phyloP scores from a whole-genome alignment of 2,329 filamentous ascomycete species.

The Fusarium compactum region DNA sequence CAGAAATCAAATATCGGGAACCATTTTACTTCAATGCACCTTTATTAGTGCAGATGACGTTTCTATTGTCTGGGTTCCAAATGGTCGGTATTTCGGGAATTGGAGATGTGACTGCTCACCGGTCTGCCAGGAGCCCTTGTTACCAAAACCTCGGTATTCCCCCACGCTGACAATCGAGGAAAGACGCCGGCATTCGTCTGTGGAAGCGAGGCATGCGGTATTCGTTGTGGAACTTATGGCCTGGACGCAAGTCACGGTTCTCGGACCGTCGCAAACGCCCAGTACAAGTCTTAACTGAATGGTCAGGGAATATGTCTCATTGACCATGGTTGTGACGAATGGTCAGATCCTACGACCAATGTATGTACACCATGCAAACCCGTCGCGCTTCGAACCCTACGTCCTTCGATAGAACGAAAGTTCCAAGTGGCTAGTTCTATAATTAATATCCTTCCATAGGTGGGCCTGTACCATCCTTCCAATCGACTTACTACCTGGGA shows the following conservation, averaged over 20 bases:
- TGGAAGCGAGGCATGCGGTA: slow-evolving; percentile 9
- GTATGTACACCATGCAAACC: neutral
- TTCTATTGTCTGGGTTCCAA: slow-evolving; percentile 24
- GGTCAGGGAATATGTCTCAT: slow-evolving; percentile 1
- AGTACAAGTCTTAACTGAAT: slow-evolving; percentile 1
- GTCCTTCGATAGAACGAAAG: neutral
- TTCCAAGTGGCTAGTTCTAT: neutral
- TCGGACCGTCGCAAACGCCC: neutral
- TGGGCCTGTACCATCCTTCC: slow-evolving; percentile 1
- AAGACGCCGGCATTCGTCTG: slow-evolving; percentile 21
- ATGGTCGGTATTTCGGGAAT: slow-evolving; percentile 31
- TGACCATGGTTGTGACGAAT: neutral
- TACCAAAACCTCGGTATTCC: slow-evolving; percentile 36
- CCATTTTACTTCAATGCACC: slow-evolving; percentile 7
- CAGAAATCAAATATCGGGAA: slow-evolving; percentile 30
- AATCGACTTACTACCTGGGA: neutral
- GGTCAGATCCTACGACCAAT: slow-evolving; percentile 3
- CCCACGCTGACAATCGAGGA: slow-evolving; percentile 31
- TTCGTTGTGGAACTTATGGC: neutral
- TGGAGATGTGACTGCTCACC: slow-evolving; percentile 42
- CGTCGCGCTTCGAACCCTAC: neutral
- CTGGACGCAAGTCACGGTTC: neutral
- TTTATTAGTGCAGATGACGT: slow-evolving; percentile 26
- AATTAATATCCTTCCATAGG: slow-evolving; percentile 5
- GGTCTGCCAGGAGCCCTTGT: slow-evolving; percentile 41